Evolutionary conservation across 1,284 basidiomycete genomes (phyloP).

Genomic region (Neolentinus lepideus): DNA sequence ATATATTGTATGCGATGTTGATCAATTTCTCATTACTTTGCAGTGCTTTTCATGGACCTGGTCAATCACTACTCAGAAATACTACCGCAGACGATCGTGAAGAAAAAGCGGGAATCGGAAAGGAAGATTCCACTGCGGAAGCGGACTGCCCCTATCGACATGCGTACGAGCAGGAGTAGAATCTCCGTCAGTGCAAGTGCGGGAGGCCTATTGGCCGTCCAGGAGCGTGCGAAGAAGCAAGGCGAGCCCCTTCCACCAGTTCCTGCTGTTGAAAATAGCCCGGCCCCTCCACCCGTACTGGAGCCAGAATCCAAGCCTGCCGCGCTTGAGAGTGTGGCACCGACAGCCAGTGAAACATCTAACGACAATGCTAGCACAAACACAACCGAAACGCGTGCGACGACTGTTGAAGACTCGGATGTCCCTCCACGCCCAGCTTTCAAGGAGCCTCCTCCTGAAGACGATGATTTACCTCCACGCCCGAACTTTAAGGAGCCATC

Average conservation of each 20-base stretch:
- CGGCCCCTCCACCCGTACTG: slow-evolving; percentile 5
- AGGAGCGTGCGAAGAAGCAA: slow-evolving; percentile 25
- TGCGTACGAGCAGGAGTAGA: slow-evolving; percentile 67
- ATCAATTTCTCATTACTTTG: neutral
- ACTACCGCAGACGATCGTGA: slow-evolving; percentile 74
- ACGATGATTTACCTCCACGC: slow-evolving; percentile 19
- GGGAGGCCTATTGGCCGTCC: slow-evolving; percentile 46
- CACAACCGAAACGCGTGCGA: slow-evolving; percentile 1
- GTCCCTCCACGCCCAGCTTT: slow-evolving; percentile 40
- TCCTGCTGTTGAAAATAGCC: slow-evolving; percentile 1
- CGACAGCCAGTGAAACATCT: neutral
- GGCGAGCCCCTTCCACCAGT: neutral
- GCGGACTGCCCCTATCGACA: slow-evolving; percentile 83
- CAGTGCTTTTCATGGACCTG: slow-evolving; percentile 80
- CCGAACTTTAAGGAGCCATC: slow-evolving; percentile 12
- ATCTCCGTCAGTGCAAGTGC: slow-evolving; percentile 34
- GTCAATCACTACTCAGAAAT: slow-evolving; percentile 71
- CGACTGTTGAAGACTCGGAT: slow-evolving; percentile 16
- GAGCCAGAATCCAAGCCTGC: slow-evolving; percentile 10
- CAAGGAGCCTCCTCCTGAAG: slow-evolving; percentile 37
- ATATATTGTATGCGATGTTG: neutral
- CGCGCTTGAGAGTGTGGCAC: neutral
- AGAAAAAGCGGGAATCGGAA: slow-evolving; percentile 82
- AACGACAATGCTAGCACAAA: neutral
- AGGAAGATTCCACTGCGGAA: slow-evolving; percentile 78